Evolutionary conservation across 805 yeast genomes (phyloP).

Genomic region (Cephaloascus fragrans): DNA sequence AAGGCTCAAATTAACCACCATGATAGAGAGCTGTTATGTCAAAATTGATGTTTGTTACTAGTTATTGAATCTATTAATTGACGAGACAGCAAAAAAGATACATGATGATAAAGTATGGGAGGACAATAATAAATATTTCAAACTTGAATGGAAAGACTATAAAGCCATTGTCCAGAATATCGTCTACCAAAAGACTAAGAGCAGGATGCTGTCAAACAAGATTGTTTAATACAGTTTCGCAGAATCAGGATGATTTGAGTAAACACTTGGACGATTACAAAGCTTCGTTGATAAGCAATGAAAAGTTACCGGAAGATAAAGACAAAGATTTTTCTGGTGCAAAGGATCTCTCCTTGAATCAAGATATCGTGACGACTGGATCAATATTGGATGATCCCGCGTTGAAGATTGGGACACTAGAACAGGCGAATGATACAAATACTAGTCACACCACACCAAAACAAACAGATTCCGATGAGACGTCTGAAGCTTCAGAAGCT

Average conservation of each 20-base stretch:
- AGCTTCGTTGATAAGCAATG: neutral
- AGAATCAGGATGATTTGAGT: neutral
- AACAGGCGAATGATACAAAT: no score
- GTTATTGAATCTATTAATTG: no score
- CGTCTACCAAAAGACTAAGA: neutral
- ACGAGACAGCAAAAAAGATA: no score
- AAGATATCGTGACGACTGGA: neutral
- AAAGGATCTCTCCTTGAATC: neutral
- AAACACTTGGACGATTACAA: neutral
- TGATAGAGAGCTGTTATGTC: no score
- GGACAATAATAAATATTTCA: no score
- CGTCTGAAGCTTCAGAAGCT: neutral
- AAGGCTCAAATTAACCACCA: no score
- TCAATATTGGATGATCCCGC: neutral
- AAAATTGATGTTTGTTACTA: no score
- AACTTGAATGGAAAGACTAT: neutral
- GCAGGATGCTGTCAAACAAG: no score
- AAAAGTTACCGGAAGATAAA: neutral
- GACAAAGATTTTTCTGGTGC: no score
- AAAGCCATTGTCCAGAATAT: neutral
- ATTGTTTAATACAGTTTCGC: neutral
- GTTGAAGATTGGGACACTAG: neutral
- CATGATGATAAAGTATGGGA: no score
- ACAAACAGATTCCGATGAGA: no score
- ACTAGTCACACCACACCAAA: no score